Percentiles rank a stretch among this genome's conserved stretches.
These are phyloP conservation scores for Mucor circinelloides DNA, from an alignment of 371 early-diverging fungal genomes.

Conservation along the genomic window DNA sequence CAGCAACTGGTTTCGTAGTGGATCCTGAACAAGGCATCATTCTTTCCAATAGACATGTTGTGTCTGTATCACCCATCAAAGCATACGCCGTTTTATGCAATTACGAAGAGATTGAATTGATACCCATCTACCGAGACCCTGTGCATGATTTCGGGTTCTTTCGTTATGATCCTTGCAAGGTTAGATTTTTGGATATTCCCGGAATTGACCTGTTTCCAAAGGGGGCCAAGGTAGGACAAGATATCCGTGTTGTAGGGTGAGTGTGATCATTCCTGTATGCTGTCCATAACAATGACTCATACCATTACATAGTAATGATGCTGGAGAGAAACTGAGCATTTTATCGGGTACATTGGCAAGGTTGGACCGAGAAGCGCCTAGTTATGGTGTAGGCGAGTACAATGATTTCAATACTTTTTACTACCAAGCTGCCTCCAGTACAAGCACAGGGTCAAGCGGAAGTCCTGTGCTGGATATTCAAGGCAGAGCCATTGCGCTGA, in stretches of 20 bases:
- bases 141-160: slow-evolving; percentile 94
- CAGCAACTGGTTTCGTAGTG: slow-evolving; percentile 93
- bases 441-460: slow-evolving; percentile 72
- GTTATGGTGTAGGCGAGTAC: slow-evolving; percentile 59
- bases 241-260: slow-evolving; percentile 81
- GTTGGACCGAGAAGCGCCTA: slow-evolving; percentile 62
- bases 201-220: slow-evolving; percentile 77
- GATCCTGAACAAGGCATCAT: slow-evolving; percentile 82
- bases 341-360: slow-evolving; percentile 80
- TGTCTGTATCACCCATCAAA: slow-evolving; percentile 81
- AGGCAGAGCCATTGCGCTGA: slow-evolving; percentile 70
- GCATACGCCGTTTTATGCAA: slow-evolving; percentile 82
- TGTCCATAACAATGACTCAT: neutral
- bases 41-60: slow-evolving; percentile 91
- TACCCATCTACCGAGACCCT: slow-evolving; percentile 83
- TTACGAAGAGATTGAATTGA: slow-evolving; percentile 87
- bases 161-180: slow-evolving; percentile 75
- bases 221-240: slow-evolving; percentile 77
- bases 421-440: slow-evolving; percentile 70
- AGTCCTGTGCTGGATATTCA: slow-evolving; percentile 71
- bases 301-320: slow-evolving; percentile 57
- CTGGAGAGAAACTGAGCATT: slow-evolving; percentile 82
- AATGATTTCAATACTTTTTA: slow-evolving; percentile 76
- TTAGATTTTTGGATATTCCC: slow-evolving; percentile 70
- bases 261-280: neutral